Evolutionary conservation across 2,329 filamentous ascomycete genomes (phyloP).

Genomic region (Hirsutella thompsonii): DNA sequence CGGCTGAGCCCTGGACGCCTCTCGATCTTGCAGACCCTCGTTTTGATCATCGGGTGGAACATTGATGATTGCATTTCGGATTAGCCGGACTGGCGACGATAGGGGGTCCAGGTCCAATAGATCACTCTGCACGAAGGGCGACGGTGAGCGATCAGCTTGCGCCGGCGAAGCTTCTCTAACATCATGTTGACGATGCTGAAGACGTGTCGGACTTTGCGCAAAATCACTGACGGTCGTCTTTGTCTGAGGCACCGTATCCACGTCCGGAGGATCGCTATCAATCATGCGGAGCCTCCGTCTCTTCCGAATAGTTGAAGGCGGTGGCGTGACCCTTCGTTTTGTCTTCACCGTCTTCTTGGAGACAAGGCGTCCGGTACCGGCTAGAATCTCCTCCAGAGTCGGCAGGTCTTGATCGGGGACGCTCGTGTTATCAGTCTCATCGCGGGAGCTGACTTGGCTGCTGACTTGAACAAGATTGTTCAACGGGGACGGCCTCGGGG

Average conservation of each 20-base stretch:
- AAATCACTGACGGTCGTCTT: neutral
- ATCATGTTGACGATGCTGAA: neutral
- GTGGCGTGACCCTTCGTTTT: slow-evolving; percentile 13
- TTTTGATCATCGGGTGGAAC: slow-evolving; percentile 14
- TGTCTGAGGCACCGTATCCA: neutral
- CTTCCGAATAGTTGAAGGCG: slow-evolving; percentile 16
- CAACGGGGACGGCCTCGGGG: slow-evolving; percentile 14
- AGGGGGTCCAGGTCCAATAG: neutral
- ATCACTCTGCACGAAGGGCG: too few species aligned
- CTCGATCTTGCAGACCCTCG: slow-evolving; percentile 2
- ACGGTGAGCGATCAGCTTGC: neutral
- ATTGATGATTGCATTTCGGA: slow-evolving; percentile 1
- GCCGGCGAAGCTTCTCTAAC: neutral
- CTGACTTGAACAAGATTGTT: slow-evolving; percentile 13
- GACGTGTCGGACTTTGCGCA: neutral
- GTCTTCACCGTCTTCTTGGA: slow-evolving; percentile 1
- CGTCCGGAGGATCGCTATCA: slow-evolving; percentile 18
- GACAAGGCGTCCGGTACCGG: slow-evolving; percentile 6
- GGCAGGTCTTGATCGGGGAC: slow-evolving; percentile 24
- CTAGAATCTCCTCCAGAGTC: slow-evolving; percentile 20
- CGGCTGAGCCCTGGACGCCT: slow-evolving; percentile 1
- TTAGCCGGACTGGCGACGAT: neutral
- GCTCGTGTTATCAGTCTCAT: slow-evolving; percentile 23
- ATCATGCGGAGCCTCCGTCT: slow-evolving; percentile 16
- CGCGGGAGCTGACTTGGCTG: slow-evolving; percentile 21